These are phyloP conservation scores for Pilobolus umbonatus DNA, from an alignment of 192 early-diverging fungal genomes.

Conservation along the genomic window DNA sequence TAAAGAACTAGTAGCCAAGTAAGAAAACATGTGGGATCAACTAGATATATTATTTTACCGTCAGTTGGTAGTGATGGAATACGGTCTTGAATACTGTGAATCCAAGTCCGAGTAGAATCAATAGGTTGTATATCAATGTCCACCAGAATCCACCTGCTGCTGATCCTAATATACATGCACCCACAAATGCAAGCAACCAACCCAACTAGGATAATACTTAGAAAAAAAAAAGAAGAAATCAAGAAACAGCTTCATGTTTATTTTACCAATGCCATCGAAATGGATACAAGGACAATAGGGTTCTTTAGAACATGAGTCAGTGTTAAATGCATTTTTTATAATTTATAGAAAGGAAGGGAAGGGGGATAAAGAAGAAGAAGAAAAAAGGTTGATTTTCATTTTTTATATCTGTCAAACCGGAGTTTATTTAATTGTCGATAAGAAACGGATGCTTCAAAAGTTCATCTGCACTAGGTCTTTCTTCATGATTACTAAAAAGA, in stretches of 20 bases:
- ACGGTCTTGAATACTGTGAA: slow-evolving; percentile 27
- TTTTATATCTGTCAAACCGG: too few species aligned
- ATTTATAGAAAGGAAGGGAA: too few species aligned
- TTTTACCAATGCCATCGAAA: slow-evolving; percentile 4
- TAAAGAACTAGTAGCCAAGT: slow-evolving; percentile 10
- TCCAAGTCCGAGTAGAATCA: slow-evolving; percentile 28
- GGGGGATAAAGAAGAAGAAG: neutral
- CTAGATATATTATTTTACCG: slow-evolving; percentile 14
- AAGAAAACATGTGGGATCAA: neutral
- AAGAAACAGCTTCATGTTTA: neutral
- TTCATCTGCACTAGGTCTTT: slow-evolving; percentile 71
- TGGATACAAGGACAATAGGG: neutral
- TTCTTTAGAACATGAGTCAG: slow-evolving; percentile 6
- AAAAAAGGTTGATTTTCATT: too few species aligned
- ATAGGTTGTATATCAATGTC: slow-evolving; percentile 39
- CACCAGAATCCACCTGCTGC: slow-evolving; percentile 31
- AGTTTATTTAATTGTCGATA: neutral
- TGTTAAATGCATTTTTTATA: slow-evolving; percentile 8
- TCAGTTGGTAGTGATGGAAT: slow-evolving; percentile 31
- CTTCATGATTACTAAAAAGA: slow-evolving; percentile 58
- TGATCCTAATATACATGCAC: slow-evolving; percentile 19
- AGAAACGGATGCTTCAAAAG: slow-evolving; percentile 76
- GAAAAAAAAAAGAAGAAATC: too few species aligned
- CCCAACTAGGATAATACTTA: slow-evolving; percentile 33
- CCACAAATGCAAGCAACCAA: slow-evolving; percentile 43